These are phyloP conservation scores for Coemansia sp. DNA, from an alignment of 192 early-diverging fungal species.

Conservation along the genomic window DNA sequence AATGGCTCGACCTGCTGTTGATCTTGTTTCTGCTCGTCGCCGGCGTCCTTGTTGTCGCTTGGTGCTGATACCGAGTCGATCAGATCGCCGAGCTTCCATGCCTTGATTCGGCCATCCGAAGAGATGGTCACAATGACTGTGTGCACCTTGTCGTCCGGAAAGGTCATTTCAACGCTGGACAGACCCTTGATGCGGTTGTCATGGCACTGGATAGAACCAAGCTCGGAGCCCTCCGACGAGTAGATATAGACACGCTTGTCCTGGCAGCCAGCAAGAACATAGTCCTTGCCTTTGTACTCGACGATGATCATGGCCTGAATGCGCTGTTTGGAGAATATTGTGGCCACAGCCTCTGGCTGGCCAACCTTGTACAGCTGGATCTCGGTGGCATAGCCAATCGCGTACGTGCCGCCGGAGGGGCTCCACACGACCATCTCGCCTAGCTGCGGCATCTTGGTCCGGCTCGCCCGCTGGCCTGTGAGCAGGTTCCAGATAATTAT, in stretches of 20 bases:
- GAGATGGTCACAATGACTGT: constrained; percentile 62
- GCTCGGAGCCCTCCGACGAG: constrained; percentile 37
- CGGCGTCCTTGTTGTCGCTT: not conserved
- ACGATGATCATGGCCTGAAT: constrained; percentile 34
- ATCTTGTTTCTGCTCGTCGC: not conserved
- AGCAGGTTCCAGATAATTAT: constrained; percentile 78
- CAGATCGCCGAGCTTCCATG: constrained; percentile 65
- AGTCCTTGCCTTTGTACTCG: constrained; percentile 19
- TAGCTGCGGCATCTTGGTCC: constrained; percentile 30
- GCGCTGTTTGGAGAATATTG: constrained; percentile 43
- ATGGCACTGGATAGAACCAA: constrained; percentile 36
- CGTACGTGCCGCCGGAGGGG: constrained; percentile 32
- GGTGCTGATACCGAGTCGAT: constrained; percentile 22
- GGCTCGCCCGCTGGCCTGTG: constrained; percentile 68
- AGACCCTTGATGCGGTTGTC: constrained; percentile 47
- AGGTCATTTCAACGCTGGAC: constrained; percentile 28
- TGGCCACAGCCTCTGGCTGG: constrained; percentile 35
- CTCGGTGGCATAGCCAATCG: constrained; percentile 44
- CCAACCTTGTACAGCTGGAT: constrained; percentile 47
- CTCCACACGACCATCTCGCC: constrained; percentile 46
- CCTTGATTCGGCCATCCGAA: constrained; percentile 71
- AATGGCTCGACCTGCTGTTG: constrained; percentile 28
- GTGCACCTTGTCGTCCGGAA: constrained; percentile 31
- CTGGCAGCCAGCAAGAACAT: constrained; percentile 47
- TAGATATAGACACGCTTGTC: constrained; percentile 49